Base-by-base conservation (phyloP, 495 filamentous ascomycete species). In the Arthonia radiata region DNA sequence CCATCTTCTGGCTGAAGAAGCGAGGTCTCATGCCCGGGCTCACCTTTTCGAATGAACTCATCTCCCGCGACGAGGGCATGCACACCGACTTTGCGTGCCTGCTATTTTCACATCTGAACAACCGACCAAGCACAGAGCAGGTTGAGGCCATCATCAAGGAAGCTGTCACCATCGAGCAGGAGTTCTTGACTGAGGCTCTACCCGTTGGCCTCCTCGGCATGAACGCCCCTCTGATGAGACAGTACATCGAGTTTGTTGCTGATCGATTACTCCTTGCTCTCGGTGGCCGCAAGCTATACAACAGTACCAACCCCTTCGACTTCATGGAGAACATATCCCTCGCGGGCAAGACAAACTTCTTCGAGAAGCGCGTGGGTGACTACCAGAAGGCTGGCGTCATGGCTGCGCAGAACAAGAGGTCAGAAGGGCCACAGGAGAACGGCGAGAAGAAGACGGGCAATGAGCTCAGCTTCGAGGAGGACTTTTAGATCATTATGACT, bases 1-100 rank as follows among this genome's bases (percentile, higher is more conserved):
- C 86, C 31, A 92, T 97, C 54, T 97, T 97, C 68, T 97, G 86
- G 86, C 62, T 97, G 44, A 97, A 97, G 75, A 97, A 97, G 70
- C 89, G 86, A 47, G 86, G 86, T 35, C 66, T 97, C 36, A 97
- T 97, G 86, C 72, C 86, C 30, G 86, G 86, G 37, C 68, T 97
- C 17, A 92, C 86, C 31, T 97, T 97, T 65, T 93, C 82, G 41
- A 97, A 97, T 59, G 86, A 97, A 59, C 72, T 97, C 40, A 97
- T 97, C 60, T 94, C 89, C 25, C 83, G 86, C 55, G 86, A 97
- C 46, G 86, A 97, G 63, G 86, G 86, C 54, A 77, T 97, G 35
- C 86, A 97, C 67, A 97, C 86, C 37, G 86, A 94, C 57, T 97
- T 97, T 36, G 86, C 86, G 40, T 97, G 86, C 54, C 58, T 97